phyloP scores from a whole-genome alignment of 495 filamentous ascomycete species.

The Penicillium flavigenum region DNA sequence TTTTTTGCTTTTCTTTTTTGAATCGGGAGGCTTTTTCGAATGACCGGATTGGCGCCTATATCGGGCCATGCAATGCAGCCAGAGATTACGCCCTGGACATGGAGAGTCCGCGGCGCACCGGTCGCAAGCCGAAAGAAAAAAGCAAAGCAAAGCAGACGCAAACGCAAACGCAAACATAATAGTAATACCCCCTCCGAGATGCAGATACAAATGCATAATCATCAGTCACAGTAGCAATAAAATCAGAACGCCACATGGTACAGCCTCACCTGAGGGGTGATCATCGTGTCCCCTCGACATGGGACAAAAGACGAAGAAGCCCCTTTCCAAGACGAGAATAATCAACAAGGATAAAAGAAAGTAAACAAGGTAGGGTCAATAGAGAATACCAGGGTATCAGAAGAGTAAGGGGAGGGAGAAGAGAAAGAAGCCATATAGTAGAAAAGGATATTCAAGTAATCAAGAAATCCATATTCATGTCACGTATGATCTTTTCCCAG shows the following conservation, averaged over 20 bases:
- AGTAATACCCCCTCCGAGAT: constrained; percentile 2
- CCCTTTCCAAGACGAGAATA: constrained; percentile 1
- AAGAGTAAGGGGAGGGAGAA: constrained; percentile 1
- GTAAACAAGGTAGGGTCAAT: not conserved
- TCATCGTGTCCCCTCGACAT: constrained; percentile 17
- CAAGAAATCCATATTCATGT: constrained; percentile 80
- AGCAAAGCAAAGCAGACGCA: not conserved
- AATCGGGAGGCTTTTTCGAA: not conserved
- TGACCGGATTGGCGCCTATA: not conserved
- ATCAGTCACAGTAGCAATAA: constrained; percentile 1
- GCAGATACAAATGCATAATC: not conserved
- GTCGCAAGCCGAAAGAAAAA: not conserved
- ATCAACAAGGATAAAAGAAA: not conserved
- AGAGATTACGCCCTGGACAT: not conserved
- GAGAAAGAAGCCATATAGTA: constrained; percentile 10
- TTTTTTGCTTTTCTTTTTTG: too few relatives aligned
- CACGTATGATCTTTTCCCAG: constrained; percentile 78
- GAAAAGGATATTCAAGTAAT: constrained; percentile 54
- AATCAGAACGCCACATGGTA: constrained; percentile 25
- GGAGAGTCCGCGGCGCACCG: not conserved
- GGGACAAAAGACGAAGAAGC: not conserved
- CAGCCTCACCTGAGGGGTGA: constrained; percentile 17
- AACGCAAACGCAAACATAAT: constrained; percentile 6
- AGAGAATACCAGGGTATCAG: constrained; percentile 9
- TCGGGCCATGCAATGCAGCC: not conserved